Evolutionary conservation across 2,329 filamentous ascomycete species (phyloP), one percentile per base, ranked within the genome.

Genomic region (Xylaria sp.): DNA sequence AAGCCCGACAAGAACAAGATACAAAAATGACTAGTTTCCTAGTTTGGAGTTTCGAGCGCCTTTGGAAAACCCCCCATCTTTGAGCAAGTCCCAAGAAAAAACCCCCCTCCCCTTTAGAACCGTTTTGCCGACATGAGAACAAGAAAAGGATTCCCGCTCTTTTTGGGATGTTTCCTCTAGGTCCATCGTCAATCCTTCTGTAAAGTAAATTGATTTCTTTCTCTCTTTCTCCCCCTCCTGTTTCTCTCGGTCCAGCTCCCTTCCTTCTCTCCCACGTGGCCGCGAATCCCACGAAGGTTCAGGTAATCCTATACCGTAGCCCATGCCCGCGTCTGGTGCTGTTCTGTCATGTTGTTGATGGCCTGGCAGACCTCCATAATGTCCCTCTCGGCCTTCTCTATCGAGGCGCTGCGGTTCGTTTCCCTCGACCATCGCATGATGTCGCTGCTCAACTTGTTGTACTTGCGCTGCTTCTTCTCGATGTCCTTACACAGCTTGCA

Each of bases 401-500:
- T 90, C 57, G 91, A 89, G 54, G 90, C 89, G 66, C 82, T 83
- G 56, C 90, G 87, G 77, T 91, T 90, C 64, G 90, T 89, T 77
- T 95, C 92, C 50, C 82, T 83, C 72, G 84, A 82, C 93, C 93
- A 97, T 64, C 93, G 89, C 68, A 83, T 80, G 73, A 96, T 85
- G 72, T 94, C 90, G 60, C 88, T 85, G 49, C 84, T 76, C 82
- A 96, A 92, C 79, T 92, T 92, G 73, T 83, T 82, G 73, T 88
- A 85, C 67, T 91, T 88, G 59, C 92, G 87, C 73, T 85, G 80
- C 80, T 97, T 97, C 78, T 91, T 94, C 74, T 93, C 89, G 70
- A 94, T 92, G 79, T 95, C 93, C 73, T 92, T 89, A 80, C 94
- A 98, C 66, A 93, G 83, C 75, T 91, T 92, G 83, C 94, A 98